Evolutionary conservation across 805 yeast species (phyloP), one percentile per base, ranked within the genome.

Genomic region (Candida vaughaniae): DNA sequence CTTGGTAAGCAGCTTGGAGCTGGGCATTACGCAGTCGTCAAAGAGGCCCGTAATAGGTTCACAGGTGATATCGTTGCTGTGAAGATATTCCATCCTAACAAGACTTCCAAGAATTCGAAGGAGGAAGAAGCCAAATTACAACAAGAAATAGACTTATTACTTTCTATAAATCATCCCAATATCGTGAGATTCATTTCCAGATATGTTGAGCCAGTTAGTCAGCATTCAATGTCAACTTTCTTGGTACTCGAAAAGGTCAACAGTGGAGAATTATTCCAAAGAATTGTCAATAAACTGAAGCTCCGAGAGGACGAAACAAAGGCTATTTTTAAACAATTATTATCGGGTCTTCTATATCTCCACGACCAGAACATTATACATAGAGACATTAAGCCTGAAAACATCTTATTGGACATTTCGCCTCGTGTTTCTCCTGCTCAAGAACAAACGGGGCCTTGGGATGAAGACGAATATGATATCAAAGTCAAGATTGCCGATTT

Each of bases 11-110:
- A 80, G 45, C 58, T 85, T 16, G 93, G 93, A 0, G 62, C 82
- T 3, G 93, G 93, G 0, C 91, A 85, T 58, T 85, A 85, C 51
- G 91, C 93, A 0, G 78, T 78, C n/a, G 93, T 85, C 3, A 81
- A 78, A 52, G 85, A 82, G 46, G 87, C 87, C 2, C 65, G 67
- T 6, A 71, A 76, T 43, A 73, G 79, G 46, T 56, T 59, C 6
- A 71, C 80, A 0, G 87, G 88, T 0, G 71, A 72, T 33, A 59
- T 71, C 2, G 84, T 78, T 32, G 93, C 91, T 0, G 86, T 85
- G 3, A 85, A 85, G 52, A 79, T 85, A 6, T 85, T 85, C 57
- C 81, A 78, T 47, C 81, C 83, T 2, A 64, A 44, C 64, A 75
- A 56, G 55, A 43, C 54, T 1, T 33, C 47, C 19, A 35, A 43